These are phyloP conservation scores for Berberis vulgaris DNA, from an alignment of 164 flowering plant genomes.

Conservation along the genomic window DNA sequence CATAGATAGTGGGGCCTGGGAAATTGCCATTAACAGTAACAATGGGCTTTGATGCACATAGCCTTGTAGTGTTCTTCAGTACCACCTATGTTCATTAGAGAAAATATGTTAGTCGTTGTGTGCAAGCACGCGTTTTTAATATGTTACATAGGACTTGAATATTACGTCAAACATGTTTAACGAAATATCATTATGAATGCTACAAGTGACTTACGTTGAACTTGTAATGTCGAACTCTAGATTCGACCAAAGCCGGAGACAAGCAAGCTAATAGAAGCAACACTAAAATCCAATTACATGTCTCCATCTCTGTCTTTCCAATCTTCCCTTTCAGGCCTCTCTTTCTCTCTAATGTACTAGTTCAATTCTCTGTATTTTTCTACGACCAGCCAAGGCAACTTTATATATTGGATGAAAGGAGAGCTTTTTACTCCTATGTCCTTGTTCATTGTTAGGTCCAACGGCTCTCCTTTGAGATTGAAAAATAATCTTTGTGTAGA, in stretches of 20 bases:
- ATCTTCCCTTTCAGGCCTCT: not conserved
- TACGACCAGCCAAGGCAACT: too few species aligned
- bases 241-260: constrained; percentile 2
- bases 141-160: too few species aligned
- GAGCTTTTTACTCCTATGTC: constrained; percentile 3
- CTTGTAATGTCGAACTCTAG: constrained; percentile 9
- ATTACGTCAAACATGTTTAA: too few species aligned
- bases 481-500: too few species aligned
- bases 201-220: constrained; percentile 7
- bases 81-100: constrained; percentile 25
- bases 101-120: not conserved
- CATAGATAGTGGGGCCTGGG: constrained; percentile 41
- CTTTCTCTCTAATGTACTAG: not conserved
- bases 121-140: not conserved
- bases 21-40: constrained; percentile 36
- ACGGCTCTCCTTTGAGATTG: not conserved
- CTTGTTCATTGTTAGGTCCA: constrained; percentile 7
- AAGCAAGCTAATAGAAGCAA: constrained; percentile 3
- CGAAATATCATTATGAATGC: too few species aligned
- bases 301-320: constrained; percentile 9
- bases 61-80: constrained; percentile 23
- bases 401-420: not conserved
- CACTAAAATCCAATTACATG: not conserved
- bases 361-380: not conserved
- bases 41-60: constrained; percentile 34